phyloP scores from a whole-genome alignment of 2,329 filamentous ascomycete genomes.

The Corniculantispora saksenae region DNA sequence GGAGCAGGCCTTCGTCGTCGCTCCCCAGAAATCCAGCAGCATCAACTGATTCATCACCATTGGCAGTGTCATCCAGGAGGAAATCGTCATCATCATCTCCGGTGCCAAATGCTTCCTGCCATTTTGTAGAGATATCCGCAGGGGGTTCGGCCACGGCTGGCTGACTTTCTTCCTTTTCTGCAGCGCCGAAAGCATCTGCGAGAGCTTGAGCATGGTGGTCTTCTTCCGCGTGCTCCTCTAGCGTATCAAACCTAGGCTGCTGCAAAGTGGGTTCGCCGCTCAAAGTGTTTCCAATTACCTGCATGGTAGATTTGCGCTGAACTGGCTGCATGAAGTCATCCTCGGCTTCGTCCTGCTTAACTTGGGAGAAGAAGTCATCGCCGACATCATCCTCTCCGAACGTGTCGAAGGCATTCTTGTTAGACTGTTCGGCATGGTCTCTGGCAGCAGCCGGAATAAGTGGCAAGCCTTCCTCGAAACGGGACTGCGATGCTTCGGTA shows the following conservation, averaged over 20 bases:
- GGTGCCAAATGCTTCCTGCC: constrained; percentile 77
- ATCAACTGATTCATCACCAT: constrained; percentile 52
- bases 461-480: constrained; percentile 71
- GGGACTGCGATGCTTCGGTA: constrained; percentile 52
- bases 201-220: constrained; percentile 27
- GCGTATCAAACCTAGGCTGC: not conserved
- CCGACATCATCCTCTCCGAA: constrained; percentile 48
- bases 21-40: constrained; percentile 71
- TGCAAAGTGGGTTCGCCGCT: not conserved
- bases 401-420: constrained; percentile 23
- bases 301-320: constrained; percentile 70
- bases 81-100: constrained; percentile 72
- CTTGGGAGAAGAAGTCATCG: constrained; percentile 64
- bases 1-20: constrained; percentile 82
- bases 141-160: constrained; percentile 33
- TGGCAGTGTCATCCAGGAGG: constrained; percentile 57
- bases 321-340: constrained; percentile 38
- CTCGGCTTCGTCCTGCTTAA: constrained; percentile 37
- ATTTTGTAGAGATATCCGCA: constrained; percentile 75
- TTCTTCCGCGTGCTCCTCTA: constrained; percentile 24
- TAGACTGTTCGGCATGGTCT: not conserved
- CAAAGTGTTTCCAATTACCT: constrained; percentile 52
- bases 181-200: constrained; percentile 27
- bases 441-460: constrained; percentile 48
- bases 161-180: constrained; percentile 25